Percentiles rank a stretch among this genome's conserved stretches.
These are phyloP conservation scores for Plantago coronopus DNA, from an alignment of 305 asterid genomes.

Conservation along the genomic window DNA sequence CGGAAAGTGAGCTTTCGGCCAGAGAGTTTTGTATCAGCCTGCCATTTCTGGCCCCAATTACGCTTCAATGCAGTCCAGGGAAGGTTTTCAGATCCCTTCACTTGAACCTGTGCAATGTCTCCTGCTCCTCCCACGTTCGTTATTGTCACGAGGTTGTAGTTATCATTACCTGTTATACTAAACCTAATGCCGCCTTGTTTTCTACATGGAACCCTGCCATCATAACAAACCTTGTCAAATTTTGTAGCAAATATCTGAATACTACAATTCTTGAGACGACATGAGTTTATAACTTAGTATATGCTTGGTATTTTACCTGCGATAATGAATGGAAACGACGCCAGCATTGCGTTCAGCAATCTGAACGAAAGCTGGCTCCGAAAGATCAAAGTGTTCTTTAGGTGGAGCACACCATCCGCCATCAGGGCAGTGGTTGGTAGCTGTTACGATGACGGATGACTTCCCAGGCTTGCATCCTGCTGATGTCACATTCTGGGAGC, in stretches of 20 bases:
- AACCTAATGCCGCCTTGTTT: conserved; percentile 31
- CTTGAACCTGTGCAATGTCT: conserved; percentile 17
- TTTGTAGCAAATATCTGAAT: background rate
- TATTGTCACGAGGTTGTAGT: conserved; percentile 24
- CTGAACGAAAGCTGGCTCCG: conserved; percentile 28
- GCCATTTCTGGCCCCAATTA: conserved; percentile 54
- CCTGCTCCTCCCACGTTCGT: conserved; percentile 36
- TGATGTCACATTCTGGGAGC: conserved; percentile 12
- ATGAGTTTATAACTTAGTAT: background rate
- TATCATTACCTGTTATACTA: conserved; percentile 21
- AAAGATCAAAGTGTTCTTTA: conserved; percentile 28
- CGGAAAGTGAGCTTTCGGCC: conserved; percentile 34
- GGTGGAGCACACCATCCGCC: conserved; percentile 35
- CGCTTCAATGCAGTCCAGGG: conserved; percentile 34
- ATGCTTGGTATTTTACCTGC: conserved; percentile 15
- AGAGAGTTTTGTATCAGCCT: conserved; percentile 24
- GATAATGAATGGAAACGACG: conserved; percentile 22
- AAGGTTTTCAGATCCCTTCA: conserved; percentile 17
- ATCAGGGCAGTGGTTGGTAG: conserved; percentile 31
- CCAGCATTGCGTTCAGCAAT: conserved; percentile 30
- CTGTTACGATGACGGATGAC: conserved; percentile 19
- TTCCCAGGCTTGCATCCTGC: conserved; percentile 21
- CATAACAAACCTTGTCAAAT: conserved; percentile 3
- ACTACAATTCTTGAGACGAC: background rate
- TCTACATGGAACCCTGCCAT: conserved; percentile 30